A percentile compares a stretch with the other conserved stretches of the same genome.
These are phyloP conservation scores for Pythium aristosporum DNA, from an alignment of 352 stramenopile species.

Conservation along the genomic window DNA sequence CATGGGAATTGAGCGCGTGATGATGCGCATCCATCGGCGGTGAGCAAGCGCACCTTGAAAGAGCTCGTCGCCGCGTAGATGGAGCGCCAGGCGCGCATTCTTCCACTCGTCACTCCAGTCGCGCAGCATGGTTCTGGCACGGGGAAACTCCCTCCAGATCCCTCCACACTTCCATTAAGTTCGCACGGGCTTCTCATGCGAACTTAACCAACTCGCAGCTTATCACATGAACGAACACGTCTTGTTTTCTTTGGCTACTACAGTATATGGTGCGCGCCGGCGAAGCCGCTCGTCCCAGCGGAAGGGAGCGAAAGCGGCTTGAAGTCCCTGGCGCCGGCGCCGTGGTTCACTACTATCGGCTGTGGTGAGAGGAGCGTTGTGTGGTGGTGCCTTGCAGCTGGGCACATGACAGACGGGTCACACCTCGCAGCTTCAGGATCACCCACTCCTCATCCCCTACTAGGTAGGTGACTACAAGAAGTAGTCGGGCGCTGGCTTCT, in stretches of 20 bases:
- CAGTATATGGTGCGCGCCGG: conserved; percentile 14
- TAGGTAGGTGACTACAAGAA: conserved; percentile 91
- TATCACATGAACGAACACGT: neutral
- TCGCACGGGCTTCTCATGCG: neutral
- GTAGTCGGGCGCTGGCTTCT: conserved; percentile 99
- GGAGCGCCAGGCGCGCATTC: conserved; percentile 46
- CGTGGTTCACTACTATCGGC: conserved; percentile 23
- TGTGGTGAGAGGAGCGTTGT: neutral
- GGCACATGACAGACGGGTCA: neutral
- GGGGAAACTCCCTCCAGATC: neutral
- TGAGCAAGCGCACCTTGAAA: conserved; percentile 48
- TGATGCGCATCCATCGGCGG: neutral
- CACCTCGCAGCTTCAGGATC: neutral
- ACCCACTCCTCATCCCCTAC: neutral
- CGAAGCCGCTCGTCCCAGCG: neutral
- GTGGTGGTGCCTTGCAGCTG: neutral
- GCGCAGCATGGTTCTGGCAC: conserved; percentile 31
- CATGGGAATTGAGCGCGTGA: neutral
- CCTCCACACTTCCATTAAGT: neutral
- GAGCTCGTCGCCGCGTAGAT: conserved; percentile 51
- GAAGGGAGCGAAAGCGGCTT: neutral
- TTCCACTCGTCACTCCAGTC: conserved; percentile 73
- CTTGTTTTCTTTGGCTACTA: conserved; percentile 17
- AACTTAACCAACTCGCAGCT: neutral
- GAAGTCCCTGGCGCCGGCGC: neutral